Evolutionary conservation across 2,329 filamentous ascomycete genomes (phyloP).

Genomic region (Colletotrichum spinosum): DNA sequence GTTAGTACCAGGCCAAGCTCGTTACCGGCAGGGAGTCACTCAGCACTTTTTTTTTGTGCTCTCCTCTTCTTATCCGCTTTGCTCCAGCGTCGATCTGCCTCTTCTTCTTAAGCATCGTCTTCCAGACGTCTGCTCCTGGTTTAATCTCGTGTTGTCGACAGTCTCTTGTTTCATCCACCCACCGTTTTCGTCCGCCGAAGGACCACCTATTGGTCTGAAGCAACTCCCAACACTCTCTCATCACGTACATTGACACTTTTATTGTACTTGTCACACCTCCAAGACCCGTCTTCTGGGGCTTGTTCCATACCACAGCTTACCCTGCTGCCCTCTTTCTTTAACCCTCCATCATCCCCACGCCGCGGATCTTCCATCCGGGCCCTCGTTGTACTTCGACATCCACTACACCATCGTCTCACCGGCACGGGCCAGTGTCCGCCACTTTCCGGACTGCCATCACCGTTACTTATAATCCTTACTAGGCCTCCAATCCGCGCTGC

Average conservation of each 20-base stretch:
- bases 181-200: no score
- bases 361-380: constrained; percentile 4
- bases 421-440: constrained; percentile 34
- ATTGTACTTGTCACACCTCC: neutral
- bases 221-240: constrained; percentile 1
- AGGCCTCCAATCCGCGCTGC: neutral
- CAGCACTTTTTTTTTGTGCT: constrained; percentile 1
- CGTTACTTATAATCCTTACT: constrained; percentile 7
- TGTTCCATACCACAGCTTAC: constrained; percentile 12
- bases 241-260: constrained; percentile 4
- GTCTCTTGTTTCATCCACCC: constrained; percentile 4
- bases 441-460: constrained; percentile 30
- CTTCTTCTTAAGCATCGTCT: constrained; percentile 62
- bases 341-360: neutral
- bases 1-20: constrained; percentile 1
- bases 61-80: constrained; percentile 63
- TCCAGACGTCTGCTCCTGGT: constrained; percentile 72
- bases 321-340: neutral
- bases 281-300: neutral
- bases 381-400: constrained; percentile 18
- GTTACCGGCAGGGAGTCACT: neutral
- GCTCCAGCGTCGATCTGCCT: constrained; percentile 50
- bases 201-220: no score
- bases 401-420: constrained; percentile 10
- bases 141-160: constrained; percentile 3